Percentiles rank a stretch among this genome's conserved stretches.
phyloP scores from a whole-genome alignment of 2,329 filamentous ascomycete genomes.

The Phaeosphaeriaceae sp. region DNA sequence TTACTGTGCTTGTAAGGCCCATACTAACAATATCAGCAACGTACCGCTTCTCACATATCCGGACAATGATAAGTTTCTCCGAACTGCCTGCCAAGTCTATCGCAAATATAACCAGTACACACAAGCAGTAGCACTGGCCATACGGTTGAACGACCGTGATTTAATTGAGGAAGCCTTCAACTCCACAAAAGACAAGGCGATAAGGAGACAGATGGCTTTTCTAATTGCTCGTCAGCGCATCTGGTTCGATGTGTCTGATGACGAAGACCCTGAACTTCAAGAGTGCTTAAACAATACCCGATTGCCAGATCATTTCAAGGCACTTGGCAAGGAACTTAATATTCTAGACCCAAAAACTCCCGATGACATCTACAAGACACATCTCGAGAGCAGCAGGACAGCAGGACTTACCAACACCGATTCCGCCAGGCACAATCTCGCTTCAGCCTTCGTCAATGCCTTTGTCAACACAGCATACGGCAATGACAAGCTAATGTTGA shows the following conservation, averaged over 20 bases:
- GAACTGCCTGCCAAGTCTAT: constrained; percentile 92
- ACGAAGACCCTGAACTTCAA: constrained; percentile 75
- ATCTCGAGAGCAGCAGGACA: constrained; percentile 92
- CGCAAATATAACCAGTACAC: constrained; percentile 90
- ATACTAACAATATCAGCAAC: constrained; percentile 65
- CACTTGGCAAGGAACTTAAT: constrained; percentile 92
- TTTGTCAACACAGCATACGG: constrained; percentile 97
- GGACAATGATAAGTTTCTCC: constrained; percentile 94
- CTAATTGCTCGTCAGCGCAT: constrained; percentile 91
- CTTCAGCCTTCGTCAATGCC: constrained; percentile 93
- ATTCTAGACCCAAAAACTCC: constrained; percentile 95
- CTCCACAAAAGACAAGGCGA: constrained; percentile 76
- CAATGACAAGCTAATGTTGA: constrained; percentile 97
- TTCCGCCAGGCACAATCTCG: constrained; percentile 93
- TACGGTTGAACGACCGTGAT: constrained; percentile 85
- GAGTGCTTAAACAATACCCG: constrained; percentile 89
- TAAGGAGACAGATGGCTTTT: constrained; percentile 95
- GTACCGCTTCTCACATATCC: constrained; percentile 96
- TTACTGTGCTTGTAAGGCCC: not conserved
- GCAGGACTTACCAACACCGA: constrained; percentile 93
- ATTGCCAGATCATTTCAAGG: constrained; percentile 90
- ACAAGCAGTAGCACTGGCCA: constrained; percentile 92
- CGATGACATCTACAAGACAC: constrained; percentile 99
- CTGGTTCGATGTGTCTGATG: constrained; percentile 73
- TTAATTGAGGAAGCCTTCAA: constrained; percentile 84